Evolutionary conservation across 2,329 filamentous ascomycete species (phyloP).

Genomic region (Parascedosporium putredinis): DNA sequence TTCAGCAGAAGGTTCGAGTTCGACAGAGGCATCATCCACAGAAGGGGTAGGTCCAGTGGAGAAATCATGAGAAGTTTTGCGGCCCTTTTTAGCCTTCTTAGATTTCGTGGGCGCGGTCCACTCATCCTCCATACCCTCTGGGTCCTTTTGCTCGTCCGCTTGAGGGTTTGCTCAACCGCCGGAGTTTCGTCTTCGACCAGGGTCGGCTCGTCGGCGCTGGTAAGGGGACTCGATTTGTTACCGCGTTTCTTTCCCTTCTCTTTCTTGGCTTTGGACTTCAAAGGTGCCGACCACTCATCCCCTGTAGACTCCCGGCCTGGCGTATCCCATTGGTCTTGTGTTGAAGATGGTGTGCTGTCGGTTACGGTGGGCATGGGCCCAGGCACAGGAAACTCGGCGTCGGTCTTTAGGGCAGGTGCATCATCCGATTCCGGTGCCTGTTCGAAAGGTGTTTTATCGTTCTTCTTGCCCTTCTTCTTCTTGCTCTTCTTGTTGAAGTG

Average conservation of each 20-base stretch:
- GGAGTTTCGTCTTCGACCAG: not conserved
- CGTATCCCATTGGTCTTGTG: not conserved
- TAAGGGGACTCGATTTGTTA: not conserved
- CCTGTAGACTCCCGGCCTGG: not conserved
- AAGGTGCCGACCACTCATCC: not conserved
- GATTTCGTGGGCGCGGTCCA: not conserved
- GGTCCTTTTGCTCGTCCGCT: not conserved
- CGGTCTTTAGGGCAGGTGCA: not conserved
- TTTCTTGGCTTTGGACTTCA: not conserved
- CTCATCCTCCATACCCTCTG: not conserved
- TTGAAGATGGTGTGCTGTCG: too few relatives aligned
- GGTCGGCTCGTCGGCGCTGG: not conserved
- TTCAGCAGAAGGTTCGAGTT: not conserved
- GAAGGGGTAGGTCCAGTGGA: not conserved
- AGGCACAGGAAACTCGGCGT: not conserved
- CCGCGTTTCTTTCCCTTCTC: not conserved
- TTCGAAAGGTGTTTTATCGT: not conserved
- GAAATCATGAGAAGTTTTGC: not conserved
- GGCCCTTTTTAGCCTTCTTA: constrained; percentile 3
- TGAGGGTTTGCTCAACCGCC: not conserved
- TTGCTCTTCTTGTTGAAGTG: constrained; percentile 6
- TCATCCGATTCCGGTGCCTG: not conserved
- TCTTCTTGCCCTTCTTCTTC: constrained; percentile 8
- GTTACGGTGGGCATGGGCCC: too few relatives aligned
- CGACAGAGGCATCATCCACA: not conserved